Percentiles rank a stretch among this genome's conserved stretches.
These are phyloP conservation scores for Immersiella caudata DNA, from an alignment of 495 filamentous ascomycete genomes.

Conservation along the genomic window DNA sequence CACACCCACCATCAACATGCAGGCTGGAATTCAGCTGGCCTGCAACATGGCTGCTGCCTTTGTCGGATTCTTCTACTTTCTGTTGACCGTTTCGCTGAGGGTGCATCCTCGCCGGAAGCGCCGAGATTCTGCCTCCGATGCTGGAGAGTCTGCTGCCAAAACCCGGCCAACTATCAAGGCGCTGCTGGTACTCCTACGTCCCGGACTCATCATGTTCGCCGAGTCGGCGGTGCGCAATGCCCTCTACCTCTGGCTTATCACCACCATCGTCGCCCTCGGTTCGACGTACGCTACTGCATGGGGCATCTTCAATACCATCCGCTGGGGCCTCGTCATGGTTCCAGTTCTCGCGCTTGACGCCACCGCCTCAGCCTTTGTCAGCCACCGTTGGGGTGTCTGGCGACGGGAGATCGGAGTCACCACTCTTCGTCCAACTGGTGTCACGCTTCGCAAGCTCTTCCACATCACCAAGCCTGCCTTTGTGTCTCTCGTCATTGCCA, in stretches of 20 bases:
- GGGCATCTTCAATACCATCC: conserved; percentile 75
- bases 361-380: conserved; percentile 65
- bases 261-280: conserved; percentile 63
- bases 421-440: conserved; percentile 41
- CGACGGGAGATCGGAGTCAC: conserved; percentile 43
- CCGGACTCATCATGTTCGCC: conserved; percentile 59
- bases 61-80: conserved; percentile 63
- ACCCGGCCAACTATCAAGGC: conserved; percentile 44
- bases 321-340: conserved; percentile 81
- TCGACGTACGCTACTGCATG: conserved; percentile 70
- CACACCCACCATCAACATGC: conserved; percentile 61
- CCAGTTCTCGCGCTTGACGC: conserved; percentile 70
- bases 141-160: not conserved
- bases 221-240: conserved; percentile 71
- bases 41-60: conserved; percentile 63
- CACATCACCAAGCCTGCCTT: conserved; percentile 58
- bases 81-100: conserved; percentile 39
- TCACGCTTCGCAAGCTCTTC: conserved; percentile 40
- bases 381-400: conserved; percentile 69
- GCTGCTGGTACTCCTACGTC: conserved; percentile 55
- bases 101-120: conserved; percentile 22
- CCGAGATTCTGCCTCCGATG: conserved; percentile 9
- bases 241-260: conserved; percentile 74
- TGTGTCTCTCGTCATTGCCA: conserved; percentile 55
- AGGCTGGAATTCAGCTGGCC: conserved; percentile 64